Conservation (phyloP, 2,329 filamentous ascomycete genomes). For the Mycosphaerella arachidis region DNA sequence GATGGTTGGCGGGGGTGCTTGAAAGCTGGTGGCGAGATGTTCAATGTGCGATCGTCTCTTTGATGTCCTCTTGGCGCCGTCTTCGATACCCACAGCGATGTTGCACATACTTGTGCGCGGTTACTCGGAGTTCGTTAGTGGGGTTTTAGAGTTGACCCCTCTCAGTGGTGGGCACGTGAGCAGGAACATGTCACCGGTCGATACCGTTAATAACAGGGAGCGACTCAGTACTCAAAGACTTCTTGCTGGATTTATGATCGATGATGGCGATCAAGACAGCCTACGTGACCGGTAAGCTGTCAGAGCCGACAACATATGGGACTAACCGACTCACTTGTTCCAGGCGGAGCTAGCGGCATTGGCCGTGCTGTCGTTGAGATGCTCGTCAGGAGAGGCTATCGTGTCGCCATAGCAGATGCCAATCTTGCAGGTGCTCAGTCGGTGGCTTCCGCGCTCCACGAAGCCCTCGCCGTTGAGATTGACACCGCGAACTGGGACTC, state of each 20-base stretch:
- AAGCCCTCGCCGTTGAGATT: conserved; percentile 25
- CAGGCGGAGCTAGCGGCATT: conserved; percentile 33
- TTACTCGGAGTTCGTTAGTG: not conserved
- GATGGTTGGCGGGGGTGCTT: not conserved
- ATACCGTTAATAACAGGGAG: not conserved
- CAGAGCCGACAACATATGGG: not conserved
- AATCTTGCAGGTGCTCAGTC: conserved; percentile 28
- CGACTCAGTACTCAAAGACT: not conserved
- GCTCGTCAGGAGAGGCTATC: conserved; percentile 37
- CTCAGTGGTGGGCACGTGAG: not conserved
- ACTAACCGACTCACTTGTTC: not conserved
- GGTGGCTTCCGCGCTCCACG: conserved; percentile 24
- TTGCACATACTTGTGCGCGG: not conserved
- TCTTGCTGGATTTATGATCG: not conserved
- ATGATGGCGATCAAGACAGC: conserved; percentile 1
- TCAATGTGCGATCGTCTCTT: not conserved
- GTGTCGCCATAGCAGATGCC: conserved; percentile 47
- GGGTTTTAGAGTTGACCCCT: not conserved
- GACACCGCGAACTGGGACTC: conserved; percentile 37
- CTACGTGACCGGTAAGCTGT: conserved; percentile 4
- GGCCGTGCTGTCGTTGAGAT: conserved; percentile 31
- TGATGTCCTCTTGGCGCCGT: no score
- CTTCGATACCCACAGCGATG: not conserved
- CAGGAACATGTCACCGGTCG: not conserved
- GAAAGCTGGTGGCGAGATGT: not conserved